Conservation (phyloP, 306 rosid genomes). For the Heteromeles arbutifolia region DNA sequence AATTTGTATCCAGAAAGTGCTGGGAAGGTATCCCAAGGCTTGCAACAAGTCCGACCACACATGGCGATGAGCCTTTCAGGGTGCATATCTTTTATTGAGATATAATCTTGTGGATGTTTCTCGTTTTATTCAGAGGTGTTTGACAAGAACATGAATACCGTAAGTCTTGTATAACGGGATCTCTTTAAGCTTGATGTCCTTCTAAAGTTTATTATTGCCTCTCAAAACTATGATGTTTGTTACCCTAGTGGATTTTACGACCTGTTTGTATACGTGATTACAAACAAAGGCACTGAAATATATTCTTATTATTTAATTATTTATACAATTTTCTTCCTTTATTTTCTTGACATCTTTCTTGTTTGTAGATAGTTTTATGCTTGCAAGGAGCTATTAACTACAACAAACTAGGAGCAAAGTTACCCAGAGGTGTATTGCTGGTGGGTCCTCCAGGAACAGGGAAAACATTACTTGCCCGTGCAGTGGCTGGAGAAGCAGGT, state of each 20-base stretch:
- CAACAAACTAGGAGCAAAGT: slow-evolving; percentile 81
- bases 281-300: neutral
- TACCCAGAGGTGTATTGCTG: slow-evolving; percentile 86
- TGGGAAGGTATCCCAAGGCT: neutral
- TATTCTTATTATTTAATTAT: neutral
- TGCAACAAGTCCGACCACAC: neutral
- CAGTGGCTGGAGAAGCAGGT: slow-evolving; percentile 99
- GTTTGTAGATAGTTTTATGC: slow-evolving; percentile 76
- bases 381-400: slow-evolving; percentile 82
- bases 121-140: neutral
- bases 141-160: neutral
- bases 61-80: neutral
- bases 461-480: slow-evolving; percentile 87
- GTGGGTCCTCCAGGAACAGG: slow-evolving; percentile 99
- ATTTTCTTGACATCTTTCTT: slow-evolving; percentile 20
- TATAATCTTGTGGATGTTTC: neutral
- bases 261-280: neutral
- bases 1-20: neutral
- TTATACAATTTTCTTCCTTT: slow-evolving; percentile 8
- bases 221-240: neutral
- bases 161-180: neutral
- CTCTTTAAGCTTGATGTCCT: neutral
- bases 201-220: neutral
- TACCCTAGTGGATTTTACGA: neutral
- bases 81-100: neutral